These are phyloP conservation scores for Piromyces finnis DNA, from an alignment of 192 early-diverging fungal genomes.

Conservation along the genomic window DNA sequence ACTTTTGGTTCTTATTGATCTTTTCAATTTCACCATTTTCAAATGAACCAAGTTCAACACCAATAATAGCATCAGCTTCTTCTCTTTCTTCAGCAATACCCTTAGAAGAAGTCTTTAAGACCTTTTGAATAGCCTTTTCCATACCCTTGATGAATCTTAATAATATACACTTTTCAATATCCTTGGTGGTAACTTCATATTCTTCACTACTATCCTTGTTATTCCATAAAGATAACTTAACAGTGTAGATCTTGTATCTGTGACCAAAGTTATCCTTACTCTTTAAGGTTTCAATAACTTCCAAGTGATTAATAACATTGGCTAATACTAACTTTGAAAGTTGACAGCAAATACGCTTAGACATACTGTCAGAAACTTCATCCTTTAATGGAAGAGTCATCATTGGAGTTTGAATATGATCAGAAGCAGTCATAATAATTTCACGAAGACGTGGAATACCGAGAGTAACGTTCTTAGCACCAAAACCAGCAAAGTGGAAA, in stretches of 20 bases:
- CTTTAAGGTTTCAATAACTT: constrained; percentile 57
- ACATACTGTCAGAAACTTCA: constrained; percentile 43
- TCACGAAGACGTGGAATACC: constrained; percentile 99
- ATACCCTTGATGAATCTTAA: constrained; percentile 50
- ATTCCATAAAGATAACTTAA: constrained; percentile 74
- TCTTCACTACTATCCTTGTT: constrained; percentile 56
- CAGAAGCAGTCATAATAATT: constrained; percentile 97
- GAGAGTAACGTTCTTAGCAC: constrained; percentile 96
- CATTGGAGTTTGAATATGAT: constrained; percentile 71
- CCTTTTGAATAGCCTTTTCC: constrained; percentile 54
- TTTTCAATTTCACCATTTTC: constrained; percentile 5
- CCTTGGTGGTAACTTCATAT: constrained; percentile 44
- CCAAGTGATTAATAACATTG: constrained; percentile 73
- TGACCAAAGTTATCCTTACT: constrained; percentile 4
- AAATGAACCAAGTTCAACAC: constrained; percentile 10
- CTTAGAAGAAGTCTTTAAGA: constrained; percentile 38
- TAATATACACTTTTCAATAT: constrained; percentile 61
- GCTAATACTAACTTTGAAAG: constrained; percentile 56
- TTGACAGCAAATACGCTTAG: constrained; percentile 41
- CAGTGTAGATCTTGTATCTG: constrained; percentile 57
- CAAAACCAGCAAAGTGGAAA: constrained; percentile 95
- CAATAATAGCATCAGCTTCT: background rate
- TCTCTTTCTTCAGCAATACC: constrained; percentile 9
- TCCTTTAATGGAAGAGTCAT: constrained; percentile 72
- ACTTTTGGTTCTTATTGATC: constrained; percentile 16